A percentile compares a stretch with the other conserved stretches of the same genome.
Evolutionary conservation across 805 yeast genomes (phyloP).

Genomic region (Suhomyces emberorum): DNA sequence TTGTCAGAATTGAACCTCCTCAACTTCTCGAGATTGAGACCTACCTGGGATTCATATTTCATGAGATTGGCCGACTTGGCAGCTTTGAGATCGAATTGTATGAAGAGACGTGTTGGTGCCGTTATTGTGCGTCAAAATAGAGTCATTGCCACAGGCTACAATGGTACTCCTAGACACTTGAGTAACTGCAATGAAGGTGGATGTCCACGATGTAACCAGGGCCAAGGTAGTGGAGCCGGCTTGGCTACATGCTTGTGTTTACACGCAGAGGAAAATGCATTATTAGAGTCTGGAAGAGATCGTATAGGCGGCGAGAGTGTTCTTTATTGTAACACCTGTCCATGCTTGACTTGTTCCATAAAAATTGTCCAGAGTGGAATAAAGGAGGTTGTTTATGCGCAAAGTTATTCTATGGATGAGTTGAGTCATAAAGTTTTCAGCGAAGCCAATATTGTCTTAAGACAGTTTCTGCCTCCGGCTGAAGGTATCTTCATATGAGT

Average conservation of each 20-base stretch:
- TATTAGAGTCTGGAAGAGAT: conserved; percentile 90
- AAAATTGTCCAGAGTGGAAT: conserved; percentile 94
- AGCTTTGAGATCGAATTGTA: conserved; percentile 88
- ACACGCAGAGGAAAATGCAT: conserved; percentile 97
- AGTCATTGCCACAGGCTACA: conserved; percentile 94
- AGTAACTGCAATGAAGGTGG: conserved; percentile 95
- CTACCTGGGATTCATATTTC: conserved; percentile 95
- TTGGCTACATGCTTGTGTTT: conserved; percentile 85
- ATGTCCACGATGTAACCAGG: conserved; percentile 82
- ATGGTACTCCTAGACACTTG: conserved; percentile 92
- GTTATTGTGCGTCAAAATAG: conserved; percentile 83
- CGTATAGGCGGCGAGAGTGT: conserved; percentile 56
- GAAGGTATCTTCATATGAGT: conserved; percentile 38
- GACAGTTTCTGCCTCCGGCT: conserved; percentile 46
- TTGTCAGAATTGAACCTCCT: conserved; percentile 37
- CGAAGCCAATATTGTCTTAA: conserved; percentile 67
- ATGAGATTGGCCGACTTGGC: conserved; percentile 93
- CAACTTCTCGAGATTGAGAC: conserved; percentile 60
- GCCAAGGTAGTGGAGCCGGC: conserved; percentile 57
- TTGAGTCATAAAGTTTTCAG: conserved; percentile 67
- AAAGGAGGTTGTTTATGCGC: conserved; percentile 87
- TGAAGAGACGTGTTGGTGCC: conserved; percentile 97
- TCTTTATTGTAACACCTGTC: conserved; percentile 93
- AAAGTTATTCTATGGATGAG: conserved; percentile 87
- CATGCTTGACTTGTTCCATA: conserved; percentile 92